phyloP scores from a whole-genome alignment of 2,329 filamentous ascomycete genomes.

The Trichophyton schoenleinii region DNA sequence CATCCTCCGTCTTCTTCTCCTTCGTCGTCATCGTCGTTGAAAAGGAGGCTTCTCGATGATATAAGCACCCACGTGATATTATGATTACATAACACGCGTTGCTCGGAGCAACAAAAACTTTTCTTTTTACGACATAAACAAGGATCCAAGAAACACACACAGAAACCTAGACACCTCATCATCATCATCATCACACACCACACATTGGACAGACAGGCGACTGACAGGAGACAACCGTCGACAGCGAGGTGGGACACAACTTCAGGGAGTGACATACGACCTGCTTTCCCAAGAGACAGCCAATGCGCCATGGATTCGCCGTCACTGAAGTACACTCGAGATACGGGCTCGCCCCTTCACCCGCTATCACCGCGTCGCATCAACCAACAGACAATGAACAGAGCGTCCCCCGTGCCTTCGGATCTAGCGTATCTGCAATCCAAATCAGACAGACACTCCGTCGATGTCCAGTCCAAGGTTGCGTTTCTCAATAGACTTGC shows the following conservation, averaged over 20 bases:
- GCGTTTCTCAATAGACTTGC: conserved; percentile 38
- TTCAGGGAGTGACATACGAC: background rate
- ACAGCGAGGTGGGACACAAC: background rate
- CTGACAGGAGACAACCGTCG: background rate
- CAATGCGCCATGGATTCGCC: background rate
- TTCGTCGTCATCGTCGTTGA: no score
- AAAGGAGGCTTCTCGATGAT: no score
- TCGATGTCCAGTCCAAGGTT: conserved; percentile 38
- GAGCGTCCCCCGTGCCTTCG: conserved; percentile 29
- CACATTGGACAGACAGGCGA: background rate
- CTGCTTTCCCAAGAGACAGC: no score
- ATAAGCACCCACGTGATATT: no score
- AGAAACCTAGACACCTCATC: background rate
- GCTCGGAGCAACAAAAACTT: background rate
- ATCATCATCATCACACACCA: no score
- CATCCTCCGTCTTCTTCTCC: background rate
- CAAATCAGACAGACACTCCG: conserved; percentile 25
- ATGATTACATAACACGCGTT: background rate
- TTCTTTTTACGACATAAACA: background rate
- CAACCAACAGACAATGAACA: conserved; percentile 33
- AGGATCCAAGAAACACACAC: background rate
- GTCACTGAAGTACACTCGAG: conserved; percentile 9
- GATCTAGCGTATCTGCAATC: conserved; percentile 26
- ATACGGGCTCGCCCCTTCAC: conserved; percentile 27
- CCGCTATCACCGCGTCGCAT: conserved; percentile 38